phyloP scores from a whole-genome alignment of 345 rosid species.

The Punica granatum region DNA sequence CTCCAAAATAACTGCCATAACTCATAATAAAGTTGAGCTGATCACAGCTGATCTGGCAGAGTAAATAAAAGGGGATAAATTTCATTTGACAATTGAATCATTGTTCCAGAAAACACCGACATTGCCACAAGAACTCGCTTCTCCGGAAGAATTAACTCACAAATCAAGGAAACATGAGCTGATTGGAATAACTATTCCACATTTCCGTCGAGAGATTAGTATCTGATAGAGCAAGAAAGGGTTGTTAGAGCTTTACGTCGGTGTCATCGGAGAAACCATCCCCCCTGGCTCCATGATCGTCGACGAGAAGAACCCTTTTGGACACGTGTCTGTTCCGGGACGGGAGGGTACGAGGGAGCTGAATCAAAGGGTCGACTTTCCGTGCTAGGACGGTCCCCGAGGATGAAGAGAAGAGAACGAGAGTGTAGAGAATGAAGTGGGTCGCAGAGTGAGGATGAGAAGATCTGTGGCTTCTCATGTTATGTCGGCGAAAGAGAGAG shows the following conservation, averaged over 20 bases:
- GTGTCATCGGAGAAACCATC: constrained; percentile 69
- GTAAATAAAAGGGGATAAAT: not conserved
- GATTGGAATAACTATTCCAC: not conserved
- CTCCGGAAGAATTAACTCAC: not conserved
- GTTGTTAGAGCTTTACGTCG: constrained; percentile 23
- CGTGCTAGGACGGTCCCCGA: constrained; percentile 4
- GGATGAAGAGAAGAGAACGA: constrained; percentile 1
- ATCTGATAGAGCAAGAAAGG: not conserved
- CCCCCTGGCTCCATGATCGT: constrained; percentile 62
- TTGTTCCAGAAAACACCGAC: not conserved
- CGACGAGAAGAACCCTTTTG: constrained; percentile 41
- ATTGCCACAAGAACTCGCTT: not conserved
- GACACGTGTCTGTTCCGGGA: constrained; percentile 35
- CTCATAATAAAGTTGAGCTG: not conserved
- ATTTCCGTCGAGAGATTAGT: not conserved
- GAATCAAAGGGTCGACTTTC: constrained; percentile 39
- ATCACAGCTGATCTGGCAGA: not conserved
- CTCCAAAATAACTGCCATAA: not conserved
- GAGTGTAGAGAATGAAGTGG: constrained; percentile 2
- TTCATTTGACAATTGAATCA: not conserved
- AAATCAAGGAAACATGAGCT: not conserved
- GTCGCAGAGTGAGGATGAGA: not conserved
- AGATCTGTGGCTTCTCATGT: not conserved
- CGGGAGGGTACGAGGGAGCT: constrained; percentile 44
- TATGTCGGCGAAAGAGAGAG: not conserved